These are phyloP conservation scores for Paramyrothecium sp. DNA, from an alignment of 2,329 filamentous ascomycete genomes.

Conservation along the genomic window DNA sequence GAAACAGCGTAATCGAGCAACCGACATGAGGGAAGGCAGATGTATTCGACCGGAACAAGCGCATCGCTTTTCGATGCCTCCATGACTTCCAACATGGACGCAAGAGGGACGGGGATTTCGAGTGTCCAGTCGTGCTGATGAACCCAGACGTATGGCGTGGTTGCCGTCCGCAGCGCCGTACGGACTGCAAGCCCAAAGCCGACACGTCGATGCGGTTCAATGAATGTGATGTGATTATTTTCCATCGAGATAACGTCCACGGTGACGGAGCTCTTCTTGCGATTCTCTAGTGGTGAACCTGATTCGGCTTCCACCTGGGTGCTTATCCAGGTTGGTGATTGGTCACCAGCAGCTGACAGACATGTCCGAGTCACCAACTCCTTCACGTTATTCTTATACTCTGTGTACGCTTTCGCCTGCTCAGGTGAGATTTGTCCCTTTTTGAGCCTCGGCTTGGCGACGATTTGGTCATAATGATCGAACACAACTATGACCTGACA, in stretches of 20 bases:
- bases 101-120: constrained; percentile 41
- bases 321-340: constrained; percentile 3
- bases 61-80: constrained; percentile 23
- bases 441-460: constrained; percentile 43
- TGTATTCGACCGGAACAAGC: constrained; percentile 44
- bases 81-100: constrained; percentile 46
- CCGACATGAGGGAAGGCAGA: constrained; percentile 51
- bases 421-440: constrained; percentile 50
- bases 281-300: constrained; percentile 31
- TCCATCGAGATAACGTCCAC: constrained; percentile 32
- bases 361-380: constrained; percentile 20
- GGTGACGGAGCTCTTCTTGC: constrained; percentile 30
- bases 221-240: constrained; percentile 41
- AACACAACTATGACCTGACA: constrained; percentile 51
- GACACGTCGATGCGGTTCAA: constrained; percentile 46
- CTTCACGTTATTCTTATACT: constrained; percentile 49
- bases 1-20: constrained; percentile 51
- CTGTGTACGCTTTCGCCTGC: constrained; percentile 36
- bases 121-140: constrained; percentile 59
- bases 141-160: constrained; percentile 54
- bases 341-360: not conserved
- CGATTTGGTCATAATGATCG: constrained; percentile 50
- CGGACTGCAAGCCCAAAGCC: constrained; percentile 55
- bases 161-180: constrained; percentile 43
- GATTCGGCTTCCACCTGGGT: constrained; percentile 42